Evolutionary conservation across 257 asterid genomes (phyloP).

Genomic region (Solanum gandarillasii): DNA sequence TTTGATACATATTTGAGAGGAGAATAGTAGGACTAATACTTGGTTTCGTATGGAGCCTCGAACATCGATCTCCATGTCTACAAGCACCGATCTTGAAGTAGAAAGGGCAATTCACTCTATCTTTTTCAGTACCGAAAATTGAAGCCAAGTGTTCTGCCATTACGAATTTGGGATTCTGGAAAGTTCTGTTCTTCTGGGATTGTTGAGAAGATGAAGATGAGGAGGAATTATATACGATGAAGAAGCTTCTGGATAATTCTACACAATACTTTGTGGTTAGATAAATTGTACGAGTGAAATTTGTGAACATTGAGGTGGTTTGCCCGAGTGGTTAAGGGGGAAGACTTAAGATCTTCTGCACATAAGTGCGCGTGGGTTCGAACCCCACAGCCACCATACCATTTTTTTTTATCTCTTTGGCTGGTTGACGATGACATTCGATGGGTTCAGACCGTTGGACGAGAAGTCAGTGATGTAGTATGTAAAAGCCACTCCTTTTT

Average conservation of each 20-base stretch:
- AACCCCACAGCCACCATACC: constrained; percentile 26
- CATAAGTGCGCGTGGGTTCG: constrained; percentile 35
- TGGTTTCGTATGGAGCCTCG: constrained; percentile 91
- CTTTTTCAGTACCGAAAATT: constrained; percentile 84
- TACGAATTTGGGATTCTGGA: neutral
- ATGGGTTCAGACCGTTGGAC: too few relatives aligned
- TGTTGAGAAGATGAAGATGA: neutral
- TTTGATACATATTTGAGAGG: constrained; percentile 87
- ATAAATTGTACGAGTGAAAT: rapidly evolving
- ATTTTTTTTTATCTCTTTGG: neutral
- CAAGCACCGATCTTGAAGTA: constrained; percentile 97
- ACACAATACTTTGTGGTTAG: rapidly evolving
- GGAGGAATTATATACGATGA: too few relatives aligned
- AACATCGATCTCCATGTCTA: constrained; percentile 94
- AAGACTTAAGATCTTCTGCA: constrained; percentile 37
- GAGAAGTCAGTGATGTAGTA: too few relatives aligned
- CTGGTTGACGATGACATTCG: too few relatives aligned
- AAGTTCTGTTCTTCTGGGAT: neutral
- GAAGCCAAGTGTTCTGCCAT: constrained; percentile 97
- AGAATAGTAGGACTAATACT: constrained; percentile 81
- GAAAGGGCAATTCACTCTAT: constrained; percentile 90
- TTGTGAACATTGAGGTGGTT: neutral
- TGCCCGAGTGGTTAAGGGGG: constrained; percentile 58
- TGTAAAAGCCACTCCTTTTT: too few relatives aligned
- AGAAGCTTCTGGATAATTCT: constrained; percentile 1